Percentiles rank a stretch among this genome's conserved stretches.
phyloP scores from a whole-genome alignment of 371 early-diverging fungal genomes.

The Circinella umbellata region DNA sequence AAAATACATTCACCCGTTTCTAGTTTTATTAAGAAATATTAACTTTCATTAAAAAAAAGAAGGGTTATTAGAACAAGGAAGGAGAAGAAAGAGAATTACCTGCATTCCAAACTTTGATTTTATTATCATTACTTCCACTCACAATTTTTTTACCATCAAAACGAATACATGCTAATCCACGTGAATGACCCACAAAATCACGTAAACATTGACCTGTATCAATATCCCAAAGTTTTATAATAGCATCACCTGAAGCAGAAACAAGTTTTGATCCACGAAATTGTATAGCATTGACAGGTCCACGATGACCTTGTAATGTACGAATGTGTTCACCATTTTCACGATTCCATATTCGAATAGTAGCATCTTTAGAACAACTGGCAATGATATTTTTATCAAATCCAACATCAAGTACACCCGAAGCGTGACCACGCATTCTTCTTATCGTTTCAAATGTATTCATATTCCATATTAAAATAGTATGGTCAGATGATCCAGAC shows the following conservation, averaged over 20 bases:
- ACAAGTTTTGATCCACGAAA: constrained; percentile 69
- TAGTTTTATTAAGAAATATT: neutral
- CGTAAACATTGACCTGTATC: constrained; percentile 68
- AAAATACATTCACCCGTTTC: constrained; percentile 76
- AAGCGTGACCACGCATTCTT: constrained; percentile 64
- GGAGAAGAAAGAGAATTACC: constrained; percentile 15
- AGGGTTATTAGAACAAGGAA: no score
- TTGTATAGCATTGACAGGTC: constrained; percentile 90
- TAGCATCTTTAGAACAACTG: constrained; percentile 92
- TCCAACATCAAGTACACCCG: constrained; percentile 80
- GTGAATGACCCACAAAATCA: constrained; percentile 74
- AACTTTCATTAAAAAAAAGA: no score
- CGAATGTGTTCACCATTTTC: constrained; percentile 58
- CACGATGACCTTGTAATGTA: constrained; percentile 80
- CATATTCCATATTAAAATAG: constrained; percentile 89
- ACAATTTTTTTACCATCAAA: constrained; percentile 90
- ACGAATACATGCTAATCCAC: constrained; percentile 94
- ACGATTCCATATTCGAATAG: constrained; percentile 86
- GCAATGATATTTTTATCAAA: constrained; percentile 79
- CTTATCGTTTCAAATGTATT: constrained; percentile 33
- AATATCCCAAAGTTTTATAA: constrained; percentile 89
- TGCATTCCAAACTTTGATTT: constrained; percentile 95
- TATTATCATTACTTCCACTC: constrained; percentile 93
- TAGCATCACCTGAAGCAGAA: constrained; percentile 87
- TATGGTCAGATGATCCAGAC: constrained; percentile 91